Evolutionary conservation across 2,329 filamentous ascomycete species (phyloP), one percentile per base, ranked within the genome.

Genomic region (Neoascochyta sp.): DNA sequence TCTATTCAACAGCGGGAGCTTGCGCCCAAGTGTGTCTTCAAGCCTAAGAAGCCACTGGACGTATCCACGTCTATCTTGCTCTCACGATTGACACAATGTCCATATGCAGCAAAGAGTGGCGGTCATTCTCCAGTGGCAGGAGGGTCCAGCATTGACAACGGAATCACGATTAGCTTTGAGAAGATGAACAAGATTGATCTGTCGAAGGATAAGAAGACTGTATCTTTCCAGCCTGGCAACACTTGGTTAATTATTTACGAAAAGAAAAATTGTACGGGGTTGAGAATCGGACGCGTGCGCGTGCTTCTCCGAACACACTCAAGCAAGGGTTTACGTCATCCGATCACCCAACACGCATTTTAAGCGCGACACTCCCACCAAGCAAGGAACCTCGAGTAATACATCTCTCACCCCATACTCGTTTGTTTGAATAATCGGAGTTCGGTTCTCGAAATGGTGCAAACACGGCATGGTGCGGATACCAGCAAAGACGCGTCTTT

Each of bases 81-180:
- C 1, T 41, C 47, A 7, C 41, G 49, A 4, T 24, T 44, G 5
- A 44, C 43, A 4, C 39, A 47, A 28, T 60, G 54, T 28, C 52
- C 52, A 58, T 68, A 69, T 36, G 65, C 66, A 2, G 57, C 66
- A 3, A 67, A 64, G 33, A 62, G 64, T 24, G 67, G 68, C 17
- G 68, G 69, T 3, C 68, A 71, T 35, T 59, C 60, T 12, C 46
- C 56, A 3, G 59, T 61, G 33, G 48, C 57, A 0, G 66, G 67
- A 13, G 57, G 60, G 7, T 65, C 64, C 5, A 67, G 63, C 31
- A 64, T 67, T 10, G 45, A 59, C 1, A 49, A 51, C 16, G 68
- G 68, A 3, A 63, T 72, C 7, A 68, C 66, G 1, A 56, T 72
- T 27, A 64, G 64, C 32, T 50, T 71, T 16, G 53, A 54, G 14